Base-by-base conservation (phyloP, 331 rosid species). In the Spiraea crenata region DNA sequence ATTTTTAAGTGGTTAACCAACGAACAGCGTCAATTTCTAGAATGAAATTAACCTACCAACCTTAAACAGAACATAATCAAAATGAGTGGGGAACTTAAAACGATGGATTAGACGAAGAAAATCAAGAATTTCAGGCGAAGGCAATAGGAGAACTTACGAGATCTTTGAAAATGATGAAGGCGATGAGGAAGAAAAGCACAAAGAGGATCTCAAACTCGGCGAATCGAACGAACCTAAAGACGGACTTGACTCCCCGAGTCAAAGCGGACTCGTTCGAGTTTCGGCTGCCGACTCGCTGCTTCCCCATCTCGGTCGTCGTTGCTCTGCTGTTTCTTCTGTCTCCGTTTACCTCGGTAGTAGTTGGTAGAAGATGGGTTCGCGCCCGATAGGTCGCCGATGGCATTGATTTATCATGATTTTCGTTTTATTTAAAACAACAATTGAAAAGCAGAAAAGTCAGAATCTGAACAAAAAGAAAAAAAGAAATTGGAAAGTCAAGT, bases 161-260 rank as follows among this genome's bases (percentile, higher is more conserved):
- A 76, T 88, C 95, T 79, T 84, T 88, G 92, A 86, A 88, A 80
- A 86, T 38, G 51, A 86, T 15, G 74, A 70, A 90, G 57, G 89
- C 87, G 74, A 88, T 76, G 72, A 86, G 15, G 81, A 88, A 88
- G 87, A 88, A 88, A 39, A 86, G 88, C 50, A 90, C 59, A 63
- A 88, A 90, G 49, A 90, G 85, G 83, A 90, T 86, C 86, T 90
- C 96, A 73, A 90, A 90, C 88, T 90, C 90, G 0, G 92, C 90
- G 8, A 73, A 70, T 79, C 76, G 66, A 62, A 87, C 77, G 9
- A 87, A 90, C 50, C 77, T 60, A 38, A 90, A 87, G 14, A 90
- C 76, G 14, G 81, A 52, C 56, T 46, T 71, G 35, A 84, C 82
- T 31, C 69, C 75, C 63, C 88, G 84, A 65, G 90, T 88, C 75